A percentile compares a stretch with the other conserved stretches of the same genome.
Conservation (phyloP, 768 basidiomycete genomes). For the Mycena kentingensis region DNA sequence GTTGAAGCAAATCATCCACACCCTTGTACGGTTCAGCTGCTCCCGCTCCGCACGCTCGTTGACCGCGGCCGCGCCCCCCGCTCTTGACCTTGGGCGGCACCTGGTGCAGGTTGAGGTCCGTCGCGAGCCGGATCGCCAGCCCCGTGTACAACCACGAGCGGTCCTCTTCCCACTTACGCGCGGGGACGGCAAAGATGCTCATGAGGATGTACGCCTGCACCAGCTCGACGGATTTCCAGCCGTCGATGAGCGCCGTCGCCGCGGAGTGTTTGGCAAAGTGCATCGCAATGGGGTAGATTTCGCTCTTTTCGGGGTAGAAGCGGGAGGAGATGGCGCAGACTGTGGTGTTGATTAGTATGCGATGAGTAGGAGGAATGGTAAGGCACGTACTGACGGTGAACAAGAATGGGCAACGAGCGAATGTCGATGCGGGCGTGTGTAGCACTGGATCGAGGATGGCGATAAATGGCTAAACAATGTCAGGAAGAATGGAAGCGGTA, state of each 20-base stretch:
- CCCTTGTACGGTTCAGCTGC: slow-evolving; percentile 79
- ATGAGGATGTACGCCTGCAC: slow-evolving; percentile 91
- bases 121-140: slow-evolving; percentile 87
- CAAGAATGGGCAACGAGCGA: slow-evolving; percentile 84
- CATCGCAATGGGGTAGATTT: slow-evolving; percentile 87
- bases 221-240: slow-evolving; percentile 84
- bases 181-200: slow-evolving; percentile 80
- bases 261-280: slow-evolving; percentile 85
- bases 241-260: slow-evolving; percentile 77
- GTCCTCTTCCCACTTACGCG: slow-evolving; percentile 86
- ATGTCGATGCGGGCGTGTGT: slow-evolving; percentile 78
- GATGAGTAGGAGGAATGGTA: neutral
- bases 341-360: slow-evolving; percentile 25
- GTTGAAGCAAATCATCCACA: slow-evolving; percentile 91
- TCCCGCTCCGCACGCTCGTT: slow-evolving; percentile 80
- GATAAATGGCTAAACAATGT: slow-evolving; percentile 54
- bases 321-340: slow-evolving; percentile 87
- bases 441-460: slow-evolving; percentile 79
- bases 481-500: neutral
- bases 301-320: slow-evolving; percentile 76
- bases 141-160: slow-evolving; percentile 89
- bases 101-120: slow-evolving; percentile 84
- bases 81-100: slow-evolving; percentile 56
- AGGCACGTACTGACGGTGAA: slow-evolving; percentile 76
- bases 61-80: slow-evolving; percentile 35